phyloP scores from a whole-genome alignment of 176 grass and related monocot species.

The Ananas comosus region DNA sequence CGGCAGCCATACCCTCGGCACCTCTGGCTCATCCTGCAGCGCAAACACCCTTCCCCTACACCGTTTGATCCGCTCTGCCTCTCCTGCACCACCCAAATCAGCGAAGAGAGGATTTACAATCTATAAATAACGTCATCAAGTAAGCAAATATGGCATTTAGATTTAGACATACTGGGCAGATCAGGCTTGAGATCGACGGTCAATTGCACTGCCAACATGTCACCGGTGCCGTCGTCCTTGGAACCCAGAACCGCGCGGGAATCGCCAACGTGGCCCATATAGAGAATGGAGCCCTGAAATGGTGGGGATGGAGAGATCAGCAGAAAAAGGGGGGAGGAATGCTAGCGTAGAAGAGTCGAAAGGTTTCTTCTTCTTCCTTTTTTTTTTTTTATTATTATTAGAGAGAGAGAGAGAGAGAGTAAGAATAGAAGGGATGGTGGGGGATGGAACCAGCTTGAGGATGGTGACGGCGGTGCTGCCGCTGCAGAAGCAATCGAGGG shows the following conservation, averaged over 20 bases:
- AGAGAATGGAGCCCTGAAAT: conserved; percentile 67
- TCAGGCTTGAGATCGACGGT: conserved; percentile 97
- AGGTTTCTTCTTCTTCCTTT: neutral
- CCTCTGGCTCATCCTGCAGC: conserved; percentile 91
- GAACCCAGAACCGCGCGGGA: conserved; percentile 88
- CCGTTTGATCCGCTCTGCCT: conserved; percentile 93
- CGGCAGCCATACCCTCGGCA: conserved; percentile 91
- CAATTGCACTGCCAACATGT: conserved; percentile 62
- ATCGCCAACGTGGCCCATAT: conserved; percentile 88
- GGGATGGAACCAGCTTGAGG: conserved; percentile 59
- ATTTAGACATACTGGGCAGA: conserved; percentile 60
- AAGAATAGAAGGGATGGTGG: neutral
- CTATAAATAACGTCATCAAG: conserved; percentile 1
- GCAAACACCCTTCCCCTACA: conserved; percentile 93
- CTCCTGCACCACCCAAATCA: conserved; percentile 31
- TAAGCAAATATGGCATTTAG: neutral
- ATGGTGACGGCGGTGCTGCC: conserved; percentile 88
- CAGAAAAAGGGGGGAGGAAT: neutral
- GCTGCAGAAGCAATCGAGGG: conserved; percentile 76
- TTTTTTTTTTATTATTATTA: neutral
- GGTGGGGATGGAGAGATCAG: neutral
- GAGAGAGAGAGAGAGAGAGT: conserved; percentile 9
- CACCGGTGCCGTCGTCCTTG: conserved; percentile 29
- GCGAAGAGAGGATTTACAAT: neutral
- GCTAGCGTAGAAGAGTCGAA: too few species aligned